These are phyloP conservation scores for Leccinum fuscescens DNA, from an alignment of 1,284 basidiomycete genomes.

Conservation along the genomic window DNA sequence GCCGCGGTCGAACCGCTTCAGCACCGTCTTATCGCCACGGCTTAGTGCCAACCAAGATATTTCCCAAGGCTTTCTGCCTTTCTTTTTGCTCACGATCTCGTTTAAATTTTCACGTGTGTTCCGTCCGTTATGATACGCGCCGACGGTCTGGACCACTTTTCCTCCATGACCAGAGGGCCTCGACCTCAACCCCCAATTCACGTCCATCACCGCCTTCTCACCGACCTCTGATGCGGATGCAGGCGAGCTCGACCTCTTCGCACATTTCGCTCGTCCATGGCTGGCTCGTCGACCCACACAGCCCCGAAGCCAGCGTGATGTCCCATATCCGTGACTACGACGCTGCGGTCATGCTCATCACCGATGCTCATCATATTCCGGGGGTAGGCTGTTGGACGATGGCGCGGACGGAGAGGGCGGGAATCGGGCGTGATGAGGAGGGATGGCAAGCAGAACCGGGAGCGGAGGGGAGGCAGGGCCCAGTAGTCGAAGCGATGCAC, in stretches of 20 bases:
- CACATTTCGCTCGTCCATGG: conserved; percentile 84
- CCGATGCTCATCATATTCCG: conserved; percentile 71
- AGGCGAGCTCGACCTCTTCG: conserved; percentile 81
- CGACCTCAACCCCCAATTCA: conserved; percentile 84
- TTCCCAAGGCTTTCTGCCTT: neutral
- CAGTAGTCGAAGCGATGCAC: conserved; percentile 10
- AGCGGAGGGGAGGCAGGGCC: conserved; percentile 4
- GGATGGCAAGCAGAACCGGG: neutral
- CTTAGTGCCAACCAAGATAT: neutral
- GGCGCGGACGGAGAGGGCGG: neutral
- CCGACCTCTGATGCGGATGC: conserved; percentile 48
- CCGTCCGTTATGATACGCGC: neutral
- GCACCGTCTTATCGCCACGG: neutral
- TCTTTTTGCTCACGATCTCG: neutral
- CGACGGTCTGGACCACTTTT: neutral
- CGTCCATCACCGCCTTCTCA: conserved; percentile 62
- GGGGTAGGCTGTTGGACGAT: conserved; percentile 52
- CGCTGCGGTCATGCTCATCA: conserved; percentile 68
- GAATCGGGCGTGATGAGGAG: conserved; percentile 19
- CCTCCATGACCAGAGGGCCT: conserved; percentile 60
- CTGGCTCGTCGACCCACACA: conserved; percentile 84
- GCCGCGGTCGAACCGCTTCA: neutral
- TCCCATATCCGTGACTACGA: conserved; percentile 63
- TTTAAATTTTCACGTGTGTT: neutral
- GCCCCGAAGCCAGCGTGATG: conserved; percentile 57